Percentiles rank a stretch among this genome's conserved stretches.
Evolutionary conservation across 2,329 filamentous ascomycete genomes (phyloP).

Genomic region (Sarocladium brachiariae): DNA sequence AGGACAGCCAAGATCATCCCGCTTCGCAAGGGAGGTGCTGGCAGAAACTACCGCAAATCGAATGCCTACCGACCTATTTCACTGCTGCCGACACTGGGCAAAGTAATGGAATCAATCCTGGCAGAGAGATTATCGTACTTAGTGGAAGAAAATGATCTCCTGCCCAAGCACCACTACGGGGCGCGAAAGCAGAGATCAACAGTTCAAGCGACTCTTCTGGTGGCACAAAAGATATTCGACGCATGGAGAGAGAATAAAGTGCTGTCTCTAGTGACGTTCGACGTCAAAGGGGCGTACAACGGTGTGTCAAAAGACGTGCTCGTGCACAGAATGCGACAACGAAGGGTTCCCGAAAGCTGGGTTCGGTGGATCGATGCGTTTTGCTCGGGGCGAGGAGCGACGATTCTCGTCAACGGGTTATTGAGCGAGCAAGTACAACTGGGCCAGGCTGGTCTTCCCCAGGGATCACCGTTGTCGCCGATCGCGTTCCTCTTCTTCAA

Average conservation of each 20-base stretch:
- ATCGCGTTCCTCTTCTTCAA: slow-evolving; percentile 1
- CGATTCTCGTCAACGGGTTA: background rate
- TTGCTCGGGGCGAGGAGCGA: background rate
- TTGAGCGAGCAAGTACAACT: background rate
- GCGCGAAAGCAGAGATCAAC: background rate
- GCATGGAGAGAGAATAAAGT: too few species aligned
- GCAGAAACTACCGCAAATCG: background rate
- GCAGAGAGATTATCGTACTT: background rate
- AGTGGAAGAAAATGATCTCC: background rate
- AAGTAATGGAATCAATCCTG: background rate
- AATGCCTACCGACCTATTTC: background rate
- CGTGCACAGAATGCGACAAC: too few species aligned
- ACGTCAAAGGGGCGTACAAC: too few species aligned
- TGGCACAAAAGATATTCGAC: too few species aligned
- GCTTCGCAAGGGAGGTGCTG: background rate
- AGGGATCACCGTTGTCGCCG: background rate
- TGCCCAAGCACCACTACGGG: background rate
- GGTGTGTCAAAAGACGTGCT: too few species aligned
- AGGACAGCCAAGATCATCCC: background rate
- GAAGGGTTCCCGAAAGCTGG: background rate
- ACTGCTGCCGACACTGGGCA: background rate
- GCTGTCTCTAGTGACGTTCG: too few species aligned
- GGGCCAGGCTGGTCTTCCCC: background rate
- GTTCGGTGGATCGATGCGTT: background rate
- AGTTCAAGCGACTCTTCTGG: too few species aligned